A percentile compares a stretch with the other conserved stretches of the same genome.
Evolutionary conservation across 2,329 filamentous ascomycete genomes (phyloP).

Genomic region (Lachnellula willkommii): DNA sequence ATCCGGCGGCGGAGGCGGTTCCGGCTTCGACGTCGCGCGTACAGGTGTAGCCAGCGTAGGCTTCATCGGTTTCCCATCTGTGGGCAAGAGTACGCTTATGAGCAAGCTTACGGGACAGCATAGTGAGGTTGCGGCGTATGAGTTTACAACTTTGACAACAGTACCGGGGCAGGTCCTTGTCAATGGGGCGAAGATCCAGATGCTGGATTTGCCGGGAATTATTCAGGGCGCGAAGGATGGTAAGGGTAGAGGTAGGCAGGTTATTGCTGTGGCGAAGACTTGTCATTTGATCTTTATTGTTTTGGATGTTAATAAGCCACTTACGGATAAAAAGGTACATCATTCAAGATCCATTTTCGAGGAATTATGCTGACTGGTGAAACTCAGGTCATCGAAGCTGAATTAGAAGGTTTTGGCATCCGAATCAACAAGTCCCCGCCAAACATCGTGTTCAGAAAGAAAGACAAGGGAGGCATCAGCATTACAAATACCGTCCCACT

Average conservation of each 20-base stretch:
- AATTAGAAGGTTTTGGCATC: slow-evolving; percentile 96
- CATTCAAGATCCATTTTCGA: background rate
- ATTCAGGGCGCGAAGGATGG: slow-evolving; percentile 98
- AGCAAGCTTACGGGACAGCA: slow-evolving; percentile 90
- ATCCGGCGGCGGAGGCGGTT: slow-evolving; percentile 77
- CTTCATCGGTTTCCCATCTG: slow-evolving; percentile 97
- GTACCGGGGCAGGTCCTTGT: slow-evolving; percentile 94
- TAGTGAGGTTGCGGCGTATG: slow-evolving; percentile 94
- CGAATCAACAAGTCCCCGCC: slow-evolving; percentile 95
- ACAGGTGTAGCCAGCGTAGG: slow-evolving; percentile 96
- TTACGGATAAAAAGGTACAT: slow-evolving; percentile 77
- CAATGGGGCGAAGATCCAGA: slow-evolving; percentile 96
- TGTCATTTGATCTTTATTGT: slow-evolving; percentile 99
- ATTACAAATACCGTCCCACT: slow-evolving; percentile 93
- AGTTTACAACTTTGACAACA: slow-evolving; percentile 97
- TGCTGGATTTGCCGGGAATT: slow-evolving; percentile 96
- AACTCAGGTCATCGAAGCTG: slow-evolving; percentile 68
- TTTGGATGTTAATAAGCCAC: slow-evolving; percentile 94
- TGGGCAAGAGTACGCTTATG: slow-evolving; percentile 98
- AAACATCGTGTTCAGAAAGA: slow-evolving; percentile 99
- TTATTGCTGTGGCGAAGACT: slow-evolving; percentile 98
- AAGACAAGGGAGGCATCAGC: slow-evolving; percentile 95
- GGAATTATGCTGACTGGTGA: no score
- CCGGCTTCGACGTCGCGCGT: slow-evolving; percentile 94
- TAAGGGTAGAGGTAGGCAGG: slow-evolving; percentile 93